Base-by-base conservation (phyloP, 2,329 filamentous ascomycete genomes). In the Conoideocrella luteorostrata region DNA sequence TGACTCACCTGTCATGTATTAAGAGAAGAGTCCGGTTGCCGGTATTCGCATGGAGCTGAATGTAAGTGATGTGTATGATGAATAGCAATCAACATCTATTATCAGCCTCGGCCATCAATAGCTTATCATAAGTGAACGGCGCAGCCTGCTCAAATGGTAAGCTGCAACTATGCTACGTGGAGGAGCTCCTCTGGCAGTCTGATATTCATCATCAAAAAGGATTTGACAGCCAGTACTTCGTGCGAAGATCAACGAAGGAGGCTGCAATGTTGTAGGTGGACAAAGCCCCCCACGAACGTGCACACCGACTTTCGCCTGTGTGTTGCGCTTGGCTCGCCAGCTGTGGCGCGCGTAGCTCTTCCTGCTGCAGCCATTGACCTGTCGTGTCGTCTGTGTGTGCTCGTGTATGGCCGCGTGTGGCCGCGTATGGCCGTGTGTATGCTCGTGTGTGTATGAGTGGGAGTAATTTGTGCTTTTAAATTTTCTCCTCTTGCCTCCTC, bases 241-340 rank as follows among this genome's bases (percentile, higher is more conserved):
- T 21, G 26, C 17, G 17, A 12, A 9, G 38, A n/a, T 24, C 17
- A 21, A 12, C 18, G 7, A 37, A 17, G 20, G 12, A 18, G 10
- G 36, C 7, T 17, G 23, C 13, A 24, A 17, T 39, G 4, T 21
- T 26, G 21, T 24, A 39, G 22, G 36, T 39, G 36, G 5, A 32
- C 21, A 17, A 17, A 18, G 24, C 9, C 15, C 24, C 13, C 20
- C n/a, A n/a, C 21, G 18, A 24, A 38, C 23, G 26, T 22, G 40
- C 40, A 36, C 40, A 42, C 40, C 40, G 40, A 42, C 40, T 42
- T 42, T 22, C 12, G 13, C 11, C 18, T 24, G 11, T 33, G 20
- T 23, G 20, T 5, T 41, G 30, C n/a, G 21, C 28, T 33, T 21
- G 28, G 28, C 39, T 36, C 21, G 40, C 22, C 40, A 29, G 40